phyloP scores from a whole-genome alignment of 352 stramenopile genomes.

The Pythium graminicola region DNA sequence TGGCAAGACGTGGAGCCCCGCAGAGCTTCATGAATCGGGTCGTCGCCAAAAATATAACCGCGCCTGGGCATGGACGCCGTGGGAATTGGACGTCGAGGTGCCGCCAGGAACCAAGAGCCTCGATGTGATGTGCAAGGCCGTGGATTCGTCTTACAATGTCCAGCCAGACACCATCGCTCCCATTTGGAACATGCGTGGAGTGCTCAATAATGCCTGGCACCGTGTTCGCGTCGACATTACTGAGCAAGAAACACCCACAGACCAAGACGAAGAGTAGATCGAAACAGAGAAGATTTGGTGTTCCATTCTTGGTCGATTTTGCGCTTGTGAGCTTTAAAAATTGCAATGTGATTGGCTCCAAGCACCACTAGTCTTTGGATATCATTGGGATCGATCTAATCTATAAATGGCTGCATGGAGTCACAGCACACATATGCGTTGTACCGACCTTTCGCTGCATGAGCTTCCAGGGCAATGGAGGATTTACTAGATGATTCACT shows the following conservation, averaged over 20 bases:
- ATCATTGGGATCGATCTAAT: too few species aligned
- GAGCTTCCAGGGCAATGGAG: constrained; percentile 34
- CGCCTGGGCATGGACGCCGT: constrained; percentile 95
- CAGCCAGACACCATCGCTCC: constrained; percentile 94
- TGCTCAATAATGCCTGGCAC: constrained; percentile 97
- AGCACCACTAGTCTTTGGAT: too few species aligned
- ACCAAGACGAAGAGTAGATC: constrained; percentile 33
- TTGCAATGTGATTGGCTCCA: too few species aligned
- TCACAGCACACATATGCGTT: too few species aligned
- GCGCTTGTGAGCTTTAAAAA: background rate
- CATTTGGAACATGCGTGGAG: constrained; percentile 97
- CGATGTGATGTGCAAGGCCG: constrained; percentile 91
- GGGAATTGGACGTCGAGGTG: constrained; percentile 91
- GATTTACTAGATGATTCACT: constrained; percentile 64
- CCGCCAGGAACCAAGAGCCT: constrained; percentile 67
- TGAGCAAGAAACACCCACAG: constrained; percentile 13
- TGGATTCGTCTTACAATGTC: constrained; percentile 94
- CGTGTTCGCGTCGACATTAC: constrained; percentile 63
- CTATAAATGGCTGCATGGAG: background rate
- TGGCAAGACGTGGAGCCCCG: constrained; percentile 90
- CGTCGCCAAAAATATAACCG: constrained; percentile 85
- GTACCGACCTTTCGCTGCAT: too few species aligned
- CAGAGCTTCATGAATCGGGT: constrained; percentile 79
- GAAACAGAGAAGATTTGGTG: background rate
- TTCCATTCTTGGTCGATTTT: too few species aligned